Percentiles rank a stretch among this genome's conserved stretches.
Conservation (phyloP, 1,139 yeast species). For the Suhomyces maxii region DNA sequence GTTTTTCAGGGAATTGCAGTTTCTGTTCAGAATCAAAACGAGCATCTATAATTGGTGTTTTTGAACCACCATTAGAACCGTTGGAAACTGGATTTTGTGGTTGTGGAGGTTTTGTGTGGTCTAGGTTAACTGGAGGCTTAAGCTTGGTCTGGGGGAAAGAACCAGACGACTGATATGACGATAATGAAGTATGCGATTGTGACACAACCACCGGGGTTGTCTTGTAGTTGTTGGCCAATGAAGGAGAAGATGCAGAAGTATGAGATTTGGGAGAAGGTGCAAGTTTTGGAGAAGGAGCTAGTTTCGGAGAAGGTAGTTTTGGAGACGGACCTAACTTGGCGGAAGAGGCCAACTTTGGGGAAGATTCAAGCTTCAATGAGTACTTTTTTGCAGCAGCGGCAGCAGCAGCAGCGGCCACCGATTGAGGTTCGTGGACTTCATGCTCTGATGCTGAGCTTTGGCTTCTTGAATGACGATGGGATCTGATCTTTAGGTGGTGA, state of each 20-base stretch:
- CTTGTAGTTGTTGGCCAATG: conserved; percentile 6
- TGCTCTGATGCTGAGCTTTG: conserved; percentile 9
- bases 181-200: conserved; percentile 11
- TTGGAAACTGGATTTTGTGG: neutral
- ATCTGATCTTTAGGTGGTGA: conserved; percentile 1
- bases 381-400: conserved; percentile 8
- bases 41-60: neutral
- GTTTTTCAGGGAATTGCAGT: conserved; percentile 9
- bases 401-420: conserved; percentile 7
- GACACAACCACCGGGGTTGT: conserved; percentile 1
- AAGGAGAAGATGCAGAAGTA: conserved; percentile 9
- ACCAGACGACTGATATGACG: conserved; percentile 8
- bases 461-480: conserved; percentile 9
- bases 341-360: conserved; percentile 4
- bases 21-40: too few species aligned
- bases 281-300: conserved; percentile 2
- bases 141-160: conserved; percentile 9
- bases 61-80: neutral
- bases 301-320: conserved; percentile 1
- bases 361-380: neutral
- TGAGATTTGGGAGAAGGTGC: conserved; percentile 2
- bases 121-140: conserved; percentile 8
- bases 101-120: neutral
- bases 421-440: conserved; percentile 1
- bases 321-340: neutral